Evolutionary conservation across 2,329 filamentous ascomycete genomes (phyloP).

Genomic region (Chaetomiaceae sp.): DNA sequence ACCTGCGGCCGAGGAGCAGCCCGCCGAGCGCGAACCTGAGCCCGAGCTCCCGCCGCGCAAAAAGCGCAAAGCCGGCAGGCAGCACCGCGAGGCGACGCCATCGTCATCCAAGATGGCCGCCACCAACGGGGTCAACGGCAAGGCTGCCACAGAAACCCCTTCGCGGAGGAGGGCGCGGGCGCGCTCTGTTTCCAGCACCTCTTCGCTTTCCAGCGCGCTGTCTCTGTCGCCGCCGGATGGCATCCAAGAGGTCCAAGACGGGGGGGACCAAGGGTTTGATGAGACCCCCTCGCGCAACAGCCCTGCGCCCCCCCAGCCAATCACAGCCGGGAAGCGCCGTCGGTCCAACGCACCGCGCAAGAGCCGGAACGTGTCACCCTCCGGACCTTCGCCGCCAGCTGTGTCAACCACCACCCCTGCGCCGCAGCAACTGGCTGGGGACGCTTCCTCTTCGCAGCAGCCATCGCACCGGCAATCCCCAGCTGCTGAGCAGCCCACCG

Average conservation of each 20-base stretch:
- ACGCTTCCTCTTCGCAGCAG: slow-evolving; percentile 8
- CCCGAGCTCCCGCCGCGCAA: slow-evolving; percentile 21
- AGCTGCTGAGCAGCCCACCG: slow-evolving; percentile 9
- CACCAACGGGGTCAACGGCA: slow-evolving; percentile 24
- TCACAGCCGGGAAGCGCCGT: slow-evolving; percentile 25
- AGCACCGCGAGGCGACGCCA: slow-evolving; percentile 15
- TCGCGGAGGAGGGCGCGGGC: slow-evolving; percentile 25
- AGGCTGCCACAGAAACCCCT: slow-evolving; percentile 23
- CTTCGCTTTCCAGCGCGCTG: slow-evolving; percentile 34
- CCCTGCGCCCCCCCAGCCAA: slow-evolving; percentile 28
- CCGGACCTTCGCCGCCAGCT: slow-evolving; percentile 19
- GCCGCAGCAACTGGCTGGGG: slow-evolving; percentile 15
- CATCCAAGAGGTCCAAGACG: slow-evolving; percentile 19
- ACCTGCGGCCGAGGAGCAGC: not conserved
- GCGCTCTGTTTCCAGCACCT: slow-evolving; percentile 29
- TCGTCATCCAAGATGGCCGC: slow-evolving; percentile 6
- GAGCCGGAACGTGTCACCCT: slow-evolving; percentile 30
- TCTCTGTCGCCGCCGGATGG: slow-evolving; percentile 29
- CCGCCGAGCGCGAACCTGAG: slow-evolving; percentile 7
- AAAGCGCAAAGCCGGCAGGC: slow-evolving; percentile 24
- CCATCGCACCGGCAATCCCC: slow-evolving; percentile 15
- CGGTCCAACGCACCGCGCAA: slow-evolving; percentile 29
- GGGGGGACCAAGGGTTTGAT: slow-evolving; percentile 17
- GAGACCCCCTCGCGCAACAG: slow-evolving; percentile 25
- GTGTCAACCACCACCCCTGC: slow-evolving; percentile 14